phyloP scores from a whole-genome alignment of 176 grass and related monocot genomes.

The Oryza punctata region DNA sequence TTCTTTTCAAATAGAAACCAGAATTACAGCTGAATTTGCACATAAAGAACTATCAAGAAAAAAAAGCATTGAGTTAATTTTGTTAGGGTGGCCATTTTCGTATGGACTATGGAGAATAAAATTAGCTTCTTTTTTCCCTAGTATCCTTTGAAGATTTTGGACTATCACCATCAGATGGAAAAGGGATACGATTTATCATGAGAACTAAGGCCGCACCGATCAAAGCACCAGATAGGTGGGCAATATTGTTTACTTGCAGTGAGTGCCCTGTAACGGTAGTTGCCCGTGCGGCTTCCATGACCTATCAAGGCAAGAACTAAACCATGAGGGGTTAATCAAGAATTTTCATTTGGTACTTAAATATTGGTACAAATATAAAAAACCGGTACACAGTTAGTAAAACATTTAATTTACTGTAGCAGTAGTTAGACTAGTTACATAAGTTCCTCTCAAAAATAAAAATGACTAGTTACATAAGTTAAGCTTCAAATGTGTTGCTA shows the following conservation, averaged over 20 bases:
- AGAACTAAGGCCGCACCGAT: slow-evolving; percentile 86
- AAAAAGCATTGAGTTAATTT: slow-evolving; percentile 22
- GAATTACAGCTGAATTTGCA: neutral
- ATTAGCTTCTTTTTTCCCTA: slow-evolving; percentile 64
- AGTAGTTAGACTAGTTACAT: neutral
- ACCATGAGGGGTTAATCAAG: slow-evolving; percentile 33
- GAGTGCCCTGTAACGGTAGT: slow-evolving; percentile 57
- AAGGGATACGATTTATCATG: slow-evolving; percentile 63
- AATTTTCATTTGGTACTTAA: neutral
- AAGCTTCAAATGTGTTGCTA: neutral
- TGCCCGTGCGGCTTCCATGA: slow-evolving; percentile 91
- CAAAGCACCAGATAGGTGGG: slow-evolving; percentile 94
- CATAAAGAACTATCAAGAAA: neutral
- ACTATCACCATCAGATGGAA: slow-evolving; percentile 44
- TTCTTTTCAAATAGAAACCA: slow-evolving; percentile 25
- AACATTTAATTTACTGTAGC: neutral
- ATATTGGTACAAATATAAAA: neutral
- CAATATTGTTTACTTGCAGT: slow-evolving; percentile 84
- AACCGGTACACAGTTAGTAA: neutral
- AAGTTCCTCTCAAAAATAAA: too few relatives aligned
- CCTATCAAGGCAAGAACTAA: slow-evolving; percentile 47
- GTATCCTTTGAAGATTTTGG: slow-evolving; percentile 39
- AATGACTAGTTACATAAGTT: too few relatives aligned
- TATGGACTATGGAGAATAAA: neutral
- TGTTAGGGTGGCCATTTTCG: slow-evolving; percentile 19